Base-by-base conservation (phyloP, 2,329 filamentous ascomycete genomes). In the Monilinia vaccinii-corymbosi region DNA sequence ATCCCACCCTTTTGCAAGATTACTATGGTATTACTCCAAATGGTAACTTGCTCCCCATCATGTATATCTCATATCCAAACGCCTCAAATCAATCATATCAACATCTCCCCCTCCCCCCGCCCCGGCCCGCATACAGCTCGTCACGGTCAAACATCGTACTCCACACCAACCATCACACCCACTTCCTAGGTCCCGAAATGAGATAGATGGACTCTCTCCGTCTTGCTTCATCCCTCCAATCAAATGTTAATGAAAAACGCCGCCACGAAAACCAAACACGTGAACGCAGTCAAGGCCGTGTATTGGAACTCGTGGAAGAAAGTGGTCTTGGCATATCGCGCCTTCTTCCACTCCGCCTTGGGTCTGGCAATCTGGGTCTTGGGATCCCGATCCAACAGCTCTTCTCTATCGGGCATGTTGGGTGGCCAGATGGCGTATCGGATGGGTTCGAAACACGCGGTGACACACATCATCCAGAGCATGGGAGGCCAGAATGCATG, bases 401-500 rank as follows among this genome's bases (percentile, higher is more conserved):
- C 76, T 68, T 84, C 79, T 18, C 83, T 77, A 36, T 83, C 79
- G 0, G 82, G 81, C 73, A 83, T 78, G 3, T 68, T 72, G 0
- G 84, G 84, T 0, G 84, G 84, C 64, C 80, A 79, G 58, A 86
- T 79, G 28, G 82, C 81, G 67, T 87, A 87, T 1, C 75, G 75
- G 49, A 87, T 75, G 0, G 84, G 84, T 0, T 77, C 81, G n/a
- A 53, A 65, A 5, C 73, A 71, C 0, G 78, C 73, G 40, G 74
- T 60, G 25, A 63, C 36, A 11, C 48, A 48, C 34, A 64, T 55
- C 5, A 68, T 49, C 80, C 81, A 84, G 31, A 82, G 72, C 47
- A 84, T 66, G 0, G 83, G 83, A 7, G 82, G 82, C 83, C 83
- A 86, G 72, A 80, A 81, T 14, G 81, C 81, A 68, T 85, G 81